Evolutionary conservation across 2,329 filamentous ascomycete genomes (phyloP).

Genomic region (Endoconidiophora polonica): DNA sequence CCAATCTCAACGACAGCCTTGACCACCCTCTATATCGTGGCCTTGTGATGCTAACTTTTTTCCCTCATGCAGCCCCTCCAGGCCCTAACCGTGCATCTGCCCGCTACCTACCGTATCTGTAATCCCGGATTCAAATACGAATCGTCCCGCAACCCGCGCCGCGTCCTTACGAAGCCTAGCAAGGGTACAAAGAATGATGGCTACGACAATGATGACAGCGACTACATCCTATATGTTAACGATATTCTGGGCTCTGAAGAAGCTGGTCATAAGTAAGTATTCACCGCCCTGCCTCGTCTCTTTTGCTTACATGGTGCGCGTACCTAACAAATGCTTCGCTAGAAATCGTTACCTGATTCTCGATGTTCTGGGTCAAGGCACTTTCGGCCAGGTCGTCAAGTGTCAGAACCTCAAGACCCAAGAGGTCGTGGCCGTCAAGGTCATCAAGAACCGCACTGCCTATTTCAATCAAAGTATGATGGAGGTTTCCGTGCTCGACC

Average conservation of each 20-base stretch:
- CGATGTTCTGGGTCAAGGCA: slow-evolving; percentile 91
- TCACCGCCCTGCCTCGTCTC: neutral
- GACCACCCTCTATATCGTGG: neutral
- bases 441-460: slow-evolving; percentile 96
- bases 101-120: slow-evolving; percentile 93
- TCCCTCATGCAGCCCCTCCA: slow-evolving; percentile 60
- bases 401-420: slow-evolving; percentile 97
- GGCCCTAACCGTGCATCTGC: slow-evolving; percentile 83
- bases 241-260: slow-evolving; percentile 96
- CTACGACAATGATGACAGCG: slow-evolving; percentile 96
- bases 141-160: slow-evolving; percentile 84
- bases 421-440: slow-evolving; percentile 96
- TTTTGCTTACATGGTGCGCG: neutral
- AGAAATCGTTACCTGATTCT: slow-evolving; percentile 93
- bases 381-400: slow-evolving; percentile 96
- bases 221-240: slow-evolving; percentile 98
- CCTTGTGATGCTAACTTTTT: slow-evolving; percentile 15
- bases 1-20: neutral
- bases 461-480: slow-evolving; percentile 99
- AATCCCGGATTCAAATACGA: slow-evolving; percentile 98
- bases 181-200: slow-evolving; percentile 98
- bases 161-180: slow-evolving; percentile 94
- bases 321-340: slow-evolving; percentile 6
- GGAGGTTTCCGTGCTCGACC: slow-evolving; percentile 92
- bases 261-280: slow-evolving; percentile 77